These are phyloP conservation scores for Dendrobium officinale DNA, from an alignment of 106 monocot species.

Conservation along the genomic window DNA sequence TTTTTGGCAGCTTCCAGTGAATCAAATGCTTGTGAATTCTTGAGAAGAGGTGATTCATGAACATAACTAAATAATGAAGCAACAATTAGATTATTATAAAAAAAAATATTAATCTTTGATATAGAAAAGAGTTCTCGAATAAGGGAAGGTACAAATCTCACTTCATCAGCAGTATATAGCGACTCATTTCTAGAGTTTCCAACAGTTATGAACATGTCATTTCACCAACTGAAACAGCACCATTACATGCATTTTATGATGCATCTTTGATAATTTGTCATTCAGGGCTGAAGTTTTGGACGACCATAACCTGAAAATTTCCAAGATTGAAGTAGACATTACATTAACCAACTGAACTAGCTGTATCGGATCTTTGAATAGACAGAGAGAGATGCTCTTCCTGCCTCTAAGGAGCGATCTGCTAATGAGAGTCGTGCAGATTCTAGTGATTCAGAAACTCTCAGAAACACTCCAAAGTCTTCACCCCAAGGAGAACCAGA, in stretches of 20 bases:
- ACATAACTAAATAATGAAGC: slow-evolving; percentile 51
- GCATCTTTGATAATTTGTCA: slow-evolving; percentile 82
- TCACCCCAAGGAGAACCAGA: slow-evolving; percentile 20
- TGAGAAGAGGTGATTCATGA: slow-evolving; percentile 81
- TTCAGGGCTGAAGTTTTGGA: slow-evolving; percentile 63
- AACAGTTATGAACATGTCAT: slow-evolving; percentile 77
- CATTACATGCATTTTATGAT: slow-evolving; percentile 63
- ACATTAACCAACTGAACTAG: not conserved
- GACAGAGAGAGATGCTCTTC: too few species aligned
- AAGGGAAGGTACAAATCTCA: slow-evolving; percentile 11
- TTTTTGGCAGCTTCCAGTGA: slow-evolving; percentile 41
- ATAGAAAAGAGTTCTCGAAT: not conserved
- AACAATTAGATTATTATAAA: slow-evolving; percentile 1
- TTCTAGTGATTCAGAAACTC: slow-evolving; percentile 33
- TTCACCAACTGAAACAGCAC: slow-evolving; percentile 42
- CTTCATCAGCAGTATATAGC: slow-evolving; percentile 90
- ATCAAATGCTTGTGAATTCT: slow-evolving; percentile 52
- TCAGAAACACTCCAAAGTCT: slow-evolving; percentile 29
- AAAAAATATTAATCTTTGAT: not conserved
- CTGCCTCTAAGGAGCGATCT: slow-evolving; percentile 15
- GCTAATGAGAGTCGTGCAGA: slow-evolving; percentile 19
- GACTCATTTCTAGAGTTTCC: slow-evolving; percentile 92
- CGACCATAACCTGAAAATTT: slow-evolving; percentile 56
- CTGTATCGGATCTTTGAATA: too few species aligned
- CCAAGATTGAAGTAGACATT: not conserved